Base-by-base conservation (phyloP, 768 basidiomycete species). In the Cubamyces sp. region DNA sequence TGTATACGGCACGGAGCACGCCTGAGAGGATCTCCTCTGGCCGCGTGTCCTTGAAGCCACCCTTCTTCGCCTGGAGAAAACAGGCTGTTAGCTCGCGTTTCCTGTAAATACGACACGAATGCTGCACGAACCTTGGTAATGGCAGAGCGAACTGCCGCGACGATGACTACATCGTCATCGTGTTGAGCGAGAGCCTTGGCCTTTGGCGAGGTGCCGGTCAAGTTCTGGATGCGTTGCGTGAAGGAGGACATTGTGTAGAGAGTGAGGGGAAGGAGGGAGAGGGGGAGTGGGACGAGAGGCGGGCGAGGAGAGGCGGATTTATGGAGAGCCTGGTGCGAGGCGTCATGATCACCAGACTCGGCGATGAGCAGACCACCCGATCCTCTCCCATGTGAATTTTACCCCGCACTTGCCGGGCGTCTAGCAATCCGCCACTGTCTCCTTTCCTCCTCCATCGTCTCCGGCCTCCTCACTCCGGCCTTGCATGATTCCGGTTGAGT, bases 161-260 rank as follows among this genome's bases (percentile, higher is more conserved):
- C 86, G 72, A 98, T 91, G 65, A 98, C 96, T 15, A 98, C 89
- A 75, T 96, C 94, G 73, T 92, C 82, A 64, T 90, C 88, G 68
- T 84, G 78, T 78, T 92, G 89, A 69, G 84, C 78, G 51, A 95
- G 82, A 23, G 93, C 66, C 61, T 79, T 79, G 23, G 86, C 78
- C 72, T 85, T 90, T 23, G 52, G 94, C 81, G 61, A 72, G 3
- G 60, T 42, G 25, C 60, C 60, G 49, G 66, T 23, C 30, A 67
- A 26, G 64, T 66, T 64, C 30, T 63, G 60, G 47, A 69, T 62
- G 51, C 65, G 59, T 49, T 71, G 68, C 19, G 62, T 57, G 63
- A 68, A 46, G 37, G 71, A 62, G 50, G 65, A 39, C 69, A 71
- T 73, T 28, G 40, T 37, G 26, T 16, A 41, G 40, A 50, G 46